Evolutionary conservation across 2,329 filamentous ascomycete genomes (phyloP), one percentile per base, ranked within the genome.

Genomic region (Microdochium bolleyi): DNA sequence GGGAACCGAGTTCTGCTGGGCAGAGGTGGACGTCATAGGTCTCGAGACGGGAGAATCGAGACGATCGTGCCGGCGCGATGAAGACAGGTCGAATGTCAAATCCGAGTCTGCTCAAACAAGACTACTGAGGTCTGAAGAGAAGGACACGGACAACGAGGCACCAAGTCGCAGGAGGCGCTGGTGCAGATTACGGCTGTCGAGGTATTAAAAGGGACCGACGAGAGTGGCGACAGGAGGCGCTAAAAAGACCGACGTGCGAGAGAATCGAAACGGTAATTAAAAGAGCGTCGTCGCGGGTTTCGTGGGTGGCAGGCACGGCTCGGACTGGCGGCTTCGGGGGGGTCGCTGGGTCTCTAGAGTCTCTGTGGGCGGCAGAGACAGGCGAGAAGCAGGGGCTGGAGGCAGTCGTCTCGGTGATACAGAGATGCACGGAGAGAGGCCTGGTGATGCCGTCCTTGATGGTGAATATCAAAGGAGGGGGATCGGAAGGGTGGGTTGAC

Each of bases 1-100:
- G n/a, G 37, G n/a, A 41, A n/a, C 37, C 67, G 72, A 67, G 66
- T 73, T 76, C 67, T 77, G 74, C 71, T 77, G 71, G 67, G 71
- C 75, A 61, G 74, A 76, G 77, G 77, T 70, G 70, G 80, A 82
- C 78, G 79, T 83, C 80, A 83, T 83, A 80, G 73, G 73, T 68
- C 66, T 68, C 60, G 61, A 62, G 59, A 59, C 56, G 52, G 48
- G 22, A 27, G 14, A 24, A 32, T 41, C 34, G n/a, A 41, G 55
- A 54, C 53, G 38, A n/a, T 32, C 56, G 49, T 56, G 51, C 25
- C 11, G 19, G 44, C 21, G 22, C 24, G 44, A 51, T 57, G 56
- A 52, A 49, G 32, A 50, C 49, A 37, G 54, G 51, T 53, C 55
- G 54, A 55, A 57, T 57, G 48, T 57, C 55, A 56, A 57, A 57